Conservation (phyloP, 2,329 filamentous ascomycete genomes). For the Phyllosticta capitalensis region DNA sequence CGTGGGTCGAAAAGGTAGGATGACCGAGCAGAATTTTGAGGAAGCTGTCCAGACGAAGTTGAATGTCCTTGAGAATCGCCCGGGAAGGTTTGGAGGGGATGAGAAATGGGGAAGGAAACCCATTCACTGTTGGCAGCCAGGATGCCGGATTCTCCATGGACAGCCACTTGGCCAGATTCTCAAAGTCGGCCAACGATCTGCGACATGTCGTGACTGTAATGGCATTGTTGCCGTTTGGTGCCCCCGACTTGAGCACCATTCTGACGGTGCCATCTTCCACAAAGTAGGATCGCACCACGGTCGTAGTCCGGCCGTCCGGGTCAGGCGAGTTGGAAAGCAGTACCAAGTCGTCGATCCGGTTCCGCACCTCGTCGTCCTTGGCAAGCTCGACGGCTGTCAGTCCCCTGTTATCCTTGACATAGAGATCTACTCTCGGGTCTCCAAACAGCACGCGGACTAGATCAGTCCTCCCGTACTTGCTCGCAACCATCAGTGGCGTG, state of each 20-base stretch:
- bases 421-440: slow-evolving; percentile 77
- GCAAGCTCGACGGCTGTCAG: slow-evolving; percentile 92
- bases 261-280: slow-evolving; percentile 93
- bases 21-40: slow-evolving; percentile 78
- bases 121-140: slow-evolving; percentile 74
- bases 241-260: slow-evolving; percentile 87
- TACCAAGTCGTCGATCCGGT: slow-evolving; percentile 88
- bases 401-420: slow-evolving; percentile 74
- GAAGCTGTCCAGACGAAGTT: slow-evolving; percentile 78
- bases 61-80: slow-evolving; percentile 76
- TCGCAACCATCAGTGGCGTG: slow-evolving; percentile 93
- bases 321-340: slow-evolving; percentile 60
- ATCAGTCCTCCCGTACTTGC: slow-evolving; percentile 93
- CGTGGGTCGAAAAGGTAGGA: slow-evolving; percentile 88
- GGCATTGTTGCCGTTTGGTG: slow-evolving; percentile 67
- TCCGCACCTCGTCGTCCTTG: slow-evolving; percentile 95
- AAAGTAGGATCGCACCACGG: slow-evolving; percentile 90
- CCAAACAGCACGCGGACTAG: slow-evolving; percentile 82
- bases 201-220: slow-evolving; percentile 94
- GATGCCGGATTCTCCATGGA: slow-evolving; percentile 87
- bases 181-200: slow-evolving; percentile 79
- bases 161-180: slow-evolving; percentile 76
- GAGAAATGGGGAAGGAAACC: slow-evolving; percentile 79
- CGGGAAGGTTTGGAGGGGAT: slow-evolving; percentile 87
- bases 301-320: slow-evolving; percentile 73